These are phyloP conservation scores for Tulasnella sp. DNA, from an alignment of 768 basidiomycete genomes.

Conservation along the genomic window DNA sequence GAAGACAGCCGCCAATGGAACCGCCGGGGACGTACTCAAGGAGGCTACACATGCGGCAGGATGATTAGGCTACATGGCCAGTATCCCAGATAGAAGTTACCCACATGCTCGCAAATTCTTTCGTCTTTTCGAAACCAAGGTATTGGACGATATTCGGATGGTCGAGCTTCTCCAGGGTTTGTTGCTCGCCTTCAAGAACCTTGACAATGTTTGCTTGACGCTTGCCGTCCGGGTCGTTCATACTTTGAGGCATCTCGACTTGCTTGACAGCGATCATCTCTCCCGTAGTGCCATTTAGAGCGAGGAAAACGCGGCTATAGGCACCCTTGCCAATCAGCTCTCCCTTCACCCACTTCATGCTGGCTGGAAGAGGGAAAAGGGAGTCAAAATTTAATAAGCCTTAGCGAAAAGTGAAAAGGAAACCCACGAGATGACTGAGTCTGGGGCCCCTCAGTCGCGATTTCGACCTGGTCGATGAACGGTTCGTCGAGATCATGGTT, in stretches of 20 bases:
- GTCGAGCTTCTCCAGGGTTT: conserved; percentile 92
- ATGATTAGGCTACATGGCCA: too few species aligned
- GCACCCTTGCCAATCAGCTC: conserved; percentile 96
- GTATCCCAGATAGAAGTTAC: too few species aligned
- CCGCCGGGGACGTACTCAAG: conserved; percentile 98
- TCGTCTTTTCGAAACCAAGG: conserved; percentile 89
- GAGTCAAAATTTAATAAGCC: conserved; percentile 32
- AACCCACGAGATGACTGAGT: conserved; percentile 75
- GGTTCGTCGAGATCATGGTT: conserved; percentile 94
- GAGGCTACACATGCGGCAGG: conserved; percentile 55
- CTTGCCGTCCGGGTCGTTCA: conserved; percentile 85
- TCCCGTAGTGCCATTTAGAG: conserved; percentile 90
- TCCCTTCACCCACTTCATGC: conserved; percentile 98
- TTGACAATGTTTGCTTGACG: conserved; percentile 82
- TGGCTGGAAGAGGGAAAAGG: conserved; percentile 47
- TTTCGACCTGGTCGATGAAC: conserved; percentile 70
- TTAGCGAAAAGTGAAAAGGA: conserved; percentile 21
- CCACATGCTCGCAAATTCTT: conserved; percentile 84
- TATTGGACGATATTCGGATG: conserved; percentile 98
- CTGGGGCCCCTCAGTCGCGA: conserved; percentile 57
- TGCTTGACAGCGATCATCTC: conserved; percentile 99
- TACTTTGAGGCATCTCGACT: conserved; percentile 88
- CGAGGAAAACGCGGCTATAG: conserved; percentile 93
- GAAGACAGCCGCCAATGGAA: conserved; percentile 83
- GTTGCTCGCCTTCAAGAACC: conserved; percentile 90